These are phyloP conservation scores for Monosporascus sp. DNA, from an alignment of 2,329 filamentous ascomycete genomes.

Conservation along the genomic window DNA sequence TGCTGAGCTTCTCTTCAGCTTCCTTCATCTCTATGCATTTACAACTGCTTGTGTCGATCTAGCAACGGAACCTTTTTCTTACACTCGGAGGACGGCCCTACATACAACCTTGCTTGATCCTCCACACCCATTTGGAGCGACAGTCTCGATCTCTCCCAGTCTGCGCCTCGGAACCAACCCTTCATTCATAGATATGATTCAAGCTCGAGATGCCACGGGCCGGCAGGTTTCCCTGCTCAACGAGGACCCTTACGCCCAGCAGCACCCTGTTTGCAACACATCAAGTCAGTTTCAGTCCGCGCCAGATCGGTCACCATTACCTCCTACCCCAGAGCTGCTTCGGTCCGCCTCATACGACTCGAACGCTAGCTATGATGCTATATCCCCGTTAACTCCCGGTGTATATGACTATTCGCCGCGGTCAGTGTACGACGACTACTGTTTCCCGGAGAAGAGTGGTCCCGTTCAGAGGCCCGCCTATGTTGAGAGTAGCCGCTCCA, in stretches of 20 bases:
- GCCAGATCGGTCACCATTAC: conserved; percentile 39
- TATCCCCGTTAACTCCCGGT: conserved; percentile 52
- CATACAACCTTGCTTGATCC: conserved; percentile 1
- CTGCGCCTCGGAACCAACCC: not conserved
- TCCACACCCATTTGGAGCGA: not conserved
- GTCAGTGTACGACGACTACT: conserved; percentile 32
- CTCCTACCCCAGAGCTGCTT: conserved; percentile 52
- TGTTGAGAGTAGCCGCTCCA: conserved; percentile 39
- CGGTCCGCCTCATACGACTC: conserved; percentile 60
- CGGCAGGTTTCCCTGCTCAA: conserved; percentile 57
- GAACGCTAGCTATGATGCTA: conserved; percentile 48
- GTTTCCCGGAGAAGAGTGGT: conserved; percentile 21
- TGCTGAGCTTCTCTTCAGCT: not conserved
- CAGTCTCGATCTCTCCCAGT: no score
- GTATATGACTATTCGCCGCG: conserved; percentile 38
- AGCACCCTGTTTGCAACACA: conserved; percentile 27
- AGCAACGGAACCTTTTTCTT: not conserved
- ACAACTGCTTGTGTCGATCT: not conserved
- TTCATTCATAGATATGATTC: conserved; percentile 37
- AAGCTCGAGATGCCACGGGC: conserved; percentile 51
- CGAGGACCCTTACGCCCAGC: conserved; percentile 38
- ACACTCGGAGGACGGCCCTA: not conserved
- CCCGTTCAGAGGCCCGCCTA: conserved; percentile 38
- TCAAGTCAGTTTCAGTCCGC: conserved; percentile 32
- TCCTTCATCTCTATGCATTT: not conserved